Conservation (phyloP, 192 early-diverging fungal genomes). For the Paraglomus brasilianum region DNA sequence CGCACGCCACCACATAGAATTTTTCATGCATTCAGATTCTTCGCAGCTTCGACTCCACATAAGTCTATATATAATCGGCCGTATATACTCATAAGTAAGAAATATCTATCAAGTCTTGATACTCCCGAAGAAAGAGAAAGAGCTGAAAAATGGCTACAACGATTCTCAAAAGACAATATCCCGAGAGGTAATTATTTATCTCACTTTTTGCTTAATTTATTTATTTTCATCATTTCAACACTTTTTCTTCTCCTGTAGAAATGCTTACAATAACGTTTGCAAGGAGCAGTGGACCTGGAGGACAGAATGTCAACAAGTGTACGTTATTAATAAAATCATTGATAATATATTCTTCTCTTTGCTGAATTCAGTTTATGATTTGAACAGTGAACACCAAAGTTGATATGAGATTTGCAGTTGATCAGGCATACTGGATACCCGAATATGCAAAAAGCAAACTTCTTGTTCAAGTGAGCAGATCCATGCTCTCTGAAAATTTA, state of each 20-base stretch:
- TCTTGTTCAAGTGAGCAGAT: constrained; percentile 44
- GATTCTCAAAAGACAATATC: constrained; percentile 55
- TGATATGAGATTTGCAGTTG: constrained; percentile 70
- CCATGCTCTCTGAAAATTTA: neutral
- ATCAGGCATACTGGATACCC: constrained; percentile 72
- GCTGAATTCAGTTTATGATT: neutral
- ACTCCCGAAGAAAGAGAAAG: constrained; percentile 40
- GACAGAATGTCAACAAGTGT: constrained; percentile 95
- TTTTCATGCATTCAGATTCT: too few species aligned
- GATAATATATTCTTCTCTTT: neutral
- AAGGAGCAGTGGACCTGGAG: constrained; percentile 82
- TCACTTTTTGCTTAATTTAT: neutral
- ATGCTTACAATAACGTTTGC: constrained; percentile 58
- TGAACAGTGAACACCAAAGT: constrained; percentile 77
- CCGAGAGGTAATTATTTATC: constrained; percentile 48
- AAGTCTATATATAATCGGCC: too few species aligned
- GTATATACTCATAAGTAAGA: neutral
- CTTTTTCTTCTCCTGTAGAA: constrained; percentile 27
- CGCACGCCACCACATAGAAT: too few species aligned
- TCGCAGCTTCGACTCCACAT: too few species aligned
- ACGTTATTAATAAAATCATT: constrained; percentile 1
- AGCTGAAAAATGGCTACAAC: constrained; percentile 49
- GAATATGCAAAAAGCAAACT: constrained; percentile 63
- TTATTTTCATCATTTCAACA: neutral
- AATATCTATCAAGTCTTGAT: constrained; percentile 19